phyloP scores from a whole-genome alignment of 768 basidiomycete species.

The Psilocybe cubensis region DNA sequence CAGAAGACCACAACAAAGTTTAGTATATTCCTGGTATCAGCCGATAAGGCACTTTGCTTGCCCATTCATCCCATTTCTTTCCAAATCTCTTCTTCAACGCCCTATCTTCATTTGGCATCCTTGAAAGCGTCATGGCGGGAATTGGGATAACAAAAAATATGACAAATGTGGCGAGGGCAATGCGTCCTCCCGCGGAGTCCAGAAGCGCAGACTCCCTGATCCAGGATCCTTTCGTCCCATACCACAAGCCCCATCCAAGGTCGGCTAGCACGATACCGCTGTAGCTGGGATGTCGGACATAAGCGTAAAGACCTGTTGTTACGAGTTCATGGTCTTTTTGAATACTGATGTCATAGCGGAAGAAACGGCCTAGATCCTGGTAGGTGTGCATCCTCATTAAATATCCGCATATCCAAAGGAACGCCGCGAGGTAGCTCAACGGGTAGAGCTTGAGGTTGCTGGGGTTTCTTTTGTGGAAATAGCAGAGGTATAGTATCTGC shows the following conservation, averaged over 20 bases:
- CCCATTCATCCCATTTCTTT: background rate
- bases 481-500: slow-evolving; percentile 2
- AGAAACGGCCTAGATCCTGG: slow-evolving; percentile 19
- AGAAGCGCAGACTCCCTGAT: slow-evolving; percentile 26
- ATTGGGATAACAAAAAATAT: slow-evolving; percentile 13
- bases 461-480: slow-evolving; percentile 9
- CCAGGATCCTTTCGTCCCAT: slow-evolving; percentile 19
- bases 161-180: slow-evolving; percentile 28
- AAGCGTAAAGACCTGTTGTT: slow-evolving; percentile 43
- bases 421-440: slow-evolving; percentile 2
- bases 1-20: too few relatives aligned
- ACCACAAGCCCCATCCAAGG: slow-evolving; percentile 15
- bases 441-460: slow-evolving; percentile 4
- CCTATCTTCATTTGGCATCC: slow-evolving; percentile 26
- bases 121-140: slow-evolving; percentile 8
- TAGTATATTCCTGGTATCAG: background rate
- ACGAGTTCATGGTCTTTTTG: slow-evolving; percentile 44
- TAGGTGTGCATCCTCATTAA: slow-evolving; percentile 15
- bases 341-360: slow-evolving; percentile 32
- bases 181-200: slow-evolving; percentile 29
- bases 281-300: slow-evolving; percentile 51
- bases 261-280: slow-evolving; percentile 32
- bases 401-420: slow-evolving; percentile 11
- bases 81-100: background rate
- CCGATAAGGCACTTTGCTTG: background rate